These are phyloP conservation scores for Pseudonectria foliicola DNA, from an alignment of 2,329 filamentous ascomycete species.

Conservation along the genomic window DNA sequence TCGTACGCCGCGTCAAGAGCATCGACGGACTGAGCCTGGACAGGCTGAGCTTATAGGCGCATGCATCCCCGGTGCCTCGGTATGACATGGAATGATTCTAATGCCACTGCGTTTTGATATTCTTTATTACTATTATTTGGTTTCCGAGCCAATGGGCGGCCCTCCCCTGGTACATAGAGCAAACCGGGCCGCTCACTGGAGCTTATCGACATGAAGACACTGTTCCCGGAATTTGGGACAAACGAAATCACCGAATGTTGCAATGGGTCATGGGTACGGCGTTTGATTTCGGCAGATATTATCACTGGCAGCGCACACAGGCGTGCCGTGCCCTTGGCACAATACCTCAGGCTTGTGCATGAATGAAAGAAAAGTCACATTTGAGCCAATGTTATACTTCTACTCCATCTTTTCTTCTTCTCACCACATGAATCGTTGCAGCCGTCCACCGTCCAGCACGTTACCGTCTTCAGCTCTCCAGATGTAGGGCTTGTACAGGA, in stretches of 20 bases:
- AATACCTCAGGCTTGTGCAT: slow-evolving; percentile 6
- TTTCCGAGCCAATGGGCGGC: background rate
- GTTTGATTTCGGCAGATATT: slow-evolving; percentile 2
- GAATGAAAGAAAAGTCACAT: slow-evolving; percentile 11
- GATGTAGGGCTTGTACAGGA: slow-evolving; percentile 59
- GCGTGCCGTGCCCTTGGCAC: slow-evolving; percentile 1
- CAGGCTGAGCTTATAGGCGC: slow-evolving; percentile 60
- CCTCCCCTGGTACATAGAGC: slow-evolving; percentile 4
- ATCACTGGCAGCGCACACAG: slow-evolving; percentile 1
- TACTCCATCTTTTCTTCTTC: background rate
- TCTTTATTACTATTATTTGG: background rate
- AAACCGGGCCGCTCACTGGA: slow-evolving; percentile 3
- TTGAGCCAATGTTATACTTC: background rate
- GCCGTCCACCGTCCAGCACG: slow-evolving; percentile 45
- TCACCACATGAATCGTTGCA: slow-evolving; percentile 81
- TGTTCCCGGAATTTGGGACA: background rate
- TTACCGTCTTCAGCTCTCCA: slow-evolving; percentile 52
- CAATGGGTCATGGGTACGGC: slow-evolving; percentile 5
- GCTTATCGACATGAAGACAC: background rate
- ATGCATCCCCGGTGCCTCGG: slow-evolving; percentile 3
- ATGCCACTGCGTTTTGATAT: slow-evolving; percentile 4
- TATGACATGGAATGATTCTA: slow-evolving; percentile 8
- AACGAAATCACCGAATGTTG: slow-evolving; percentile 1
- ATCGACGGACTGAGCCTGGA: slow-evolving; percentile 69
- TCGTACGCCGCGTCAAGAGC: slow-evolving; percentile 65